Evolutionary conservation across 176 grass and related monocot species (phyloP).

Genomic region (Phoenix roebelenii): DNA sequence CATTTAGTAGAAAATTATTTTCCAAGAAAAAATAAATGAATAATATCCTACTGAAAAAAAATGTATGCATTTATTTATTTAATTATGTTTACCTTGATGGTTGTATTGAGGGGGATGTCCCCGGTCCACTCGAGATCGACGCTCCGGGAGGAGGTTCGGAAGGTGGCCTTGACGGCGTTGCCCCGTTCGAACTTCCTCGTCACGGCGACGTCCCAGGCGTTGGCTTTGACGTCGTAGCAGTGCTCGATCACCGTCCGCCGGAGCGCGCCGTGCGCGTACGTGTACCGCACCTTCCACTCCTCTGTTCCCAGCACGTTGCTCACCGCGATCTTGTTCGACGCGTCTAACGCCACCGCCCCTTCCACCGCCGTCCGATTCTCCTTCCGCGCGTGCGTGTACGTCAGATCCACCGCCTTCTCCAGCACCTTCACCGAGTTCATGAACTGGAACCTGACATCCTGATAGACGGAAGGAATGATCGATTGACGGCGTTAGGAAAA

Average conservation of each 20-base stretch:
- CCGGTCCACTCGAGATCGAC: no score
- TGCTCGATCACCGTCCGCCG: background rate
- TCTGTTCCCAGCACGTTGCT: background rate
- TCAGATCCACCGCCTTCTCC: background rate
- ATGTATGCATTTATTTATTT: no score
- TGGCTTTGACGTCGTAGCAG: background rate
- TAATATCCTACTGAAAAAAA: no score
- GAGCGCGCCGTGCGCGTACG: background rate
- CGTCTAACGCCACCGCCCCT: background rate
- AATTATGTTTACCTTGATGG: no score
- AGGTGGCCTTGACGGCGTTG: background rate
- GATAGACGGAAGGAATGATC: background rate
- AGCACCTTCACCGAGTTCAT: constrained; percentile 3
- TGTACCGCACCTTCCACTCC: constrained; percentile 3
- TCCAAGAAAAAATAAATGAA: no score
- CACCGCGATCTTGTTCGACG: background rate
- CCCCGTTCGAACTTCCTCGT: background rate
- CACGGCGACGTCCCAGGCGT: background rate
- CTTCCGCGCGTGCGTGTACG: background rate
- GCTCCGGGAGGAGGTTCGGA: no score
- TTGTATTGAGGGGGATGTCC: no score
- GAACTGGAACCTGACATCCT: constrained; percentile 7
- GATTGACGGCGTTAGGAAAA: background rate
- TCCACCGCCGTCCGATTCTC: background rate
- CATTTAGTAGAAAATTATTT: no score